phyloP scores from a whole-genome alignment of 2,329 filamentous ascomycete species.

The Apiospora koreana region DNA sequence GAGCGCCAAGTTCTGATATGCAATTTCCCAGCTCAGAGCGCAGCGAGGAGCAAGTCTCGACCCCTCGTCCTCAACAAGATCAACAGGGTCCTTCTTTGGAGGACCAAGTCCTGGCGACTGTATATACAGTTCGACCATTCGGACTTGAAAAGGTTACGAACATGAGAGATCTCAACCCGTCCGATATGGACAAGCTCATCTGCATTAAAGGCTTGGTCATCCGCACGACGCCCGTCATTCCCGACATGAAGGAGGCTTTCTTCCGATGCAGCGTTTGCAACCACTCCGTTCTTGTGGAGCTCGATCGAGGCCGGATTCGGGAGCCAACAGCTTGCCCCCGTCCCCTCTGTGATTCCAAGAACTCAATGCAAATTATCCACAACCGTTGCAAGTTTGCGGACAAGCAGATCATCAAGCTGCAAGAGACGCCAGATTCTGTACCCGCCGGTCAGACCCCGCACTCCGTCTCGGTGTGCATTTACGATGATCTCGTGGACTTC shows the following conservation, averaged over 20 bases:
- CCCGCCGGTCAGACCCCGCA: constrained; percentile 96
- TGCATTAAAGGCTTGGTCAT: constrained; percentile 96
- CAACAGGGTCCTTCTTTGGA: constrained; percentile 61
- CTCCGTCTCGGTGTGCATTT: constrained; percentile 92
- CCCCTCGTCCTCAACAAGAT: constrained; percentile 43
- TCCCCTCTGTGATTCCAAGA: constrained; percentile 76
- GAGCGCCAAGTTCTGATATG: constrained; percentile 69
- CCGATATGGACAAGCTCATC: constrained; percentile 94
- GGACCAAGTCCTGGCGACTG: constrained; percentile 75
- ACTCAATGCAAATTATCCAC: constrained; percentile 98
- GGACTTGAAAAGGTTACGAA: constrained; percentile 87
- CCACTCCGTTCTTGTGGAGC: constrained; percentile 84
- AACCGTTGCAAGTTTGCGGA: constrained; percentile 94
- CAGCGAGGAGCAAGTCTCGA: constrained; percentile 49
- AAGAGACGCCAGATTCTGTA: constrained; percentile 94
- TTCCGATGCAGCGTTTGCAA: constrained; percentile 95
- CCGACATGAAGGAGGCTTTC: constrained; percentile 98
- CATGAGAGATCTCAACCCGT: constrained; percentile 89
- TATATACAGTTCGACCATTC: constrained; percentile 87
- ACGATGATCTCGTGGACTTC: constrained; percentile 95
- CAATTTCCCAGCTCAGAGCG: constrained; percentile 80
- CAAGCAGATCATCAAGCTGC: constrained; percentile 98
- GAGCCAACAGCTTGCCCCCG: constrained; percentile 92
- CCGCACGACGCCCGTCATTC: constrained; percentile 91
- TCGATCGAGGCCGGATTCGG: constrained; percentile 94